phyloP scores from a whole-genome alignment of 2,329 filamentous ascomycete genomes.

The Stachybotrys echinatus region DNA sequence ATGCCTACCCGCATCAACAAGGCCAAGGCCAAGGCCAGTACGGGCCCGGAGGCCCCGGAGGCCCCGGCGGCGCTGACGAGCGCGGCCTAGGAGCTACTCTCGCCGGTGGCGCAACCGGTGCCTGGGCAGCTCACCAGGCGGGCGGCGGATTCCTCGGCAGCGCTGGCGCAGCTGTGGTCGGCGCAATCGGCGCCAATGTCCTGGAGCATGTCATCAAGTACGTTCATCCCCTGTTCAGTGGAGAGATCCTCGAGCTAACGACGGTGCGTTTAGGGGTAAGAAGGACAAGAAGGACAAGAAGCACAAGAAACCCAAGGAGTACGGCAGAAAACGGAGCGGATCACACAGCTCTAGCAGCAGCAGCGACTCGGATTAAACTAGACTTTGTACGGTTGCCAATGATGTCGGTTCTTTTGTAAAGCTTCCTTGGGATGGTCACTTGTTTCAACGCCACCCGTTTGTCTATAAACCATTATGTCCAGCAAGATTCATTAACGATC shows the following conservation, averaged over 20 bases:
- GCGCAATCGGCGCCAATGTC: slow-evolving; percentile 50
- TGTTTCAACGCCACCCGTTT: too few species aligned
- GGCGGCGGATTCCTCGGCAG: slow-evolving; percentile 48
- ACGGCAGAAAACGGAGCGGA: slow-evolving; percentile 4
- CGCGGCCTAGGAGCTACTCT: slow-evolving; percentile 51
- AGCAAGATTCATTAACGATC: too few species aligned
- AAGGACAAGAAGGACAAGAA: slow-evolving; percentile 29
- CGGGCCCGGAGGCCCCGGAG: slow-evolving; percentile 14
- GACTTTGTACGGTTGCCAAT: neutral
- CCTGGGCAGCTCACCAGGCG: slow-evolving; percentile 46
- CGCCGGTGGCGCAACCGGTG: slow-evolving; percentile 47
- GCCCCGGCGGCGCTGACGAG: slow-evolving; percentile 31
- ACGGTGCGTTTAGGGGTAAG: slow-evolving; percentile 5
- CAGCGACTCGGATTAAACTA: slow-evolving; percentile 21
- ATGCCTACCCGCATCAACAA: slow-evolving; percentile 11
- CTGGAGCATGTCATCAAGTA: slow-evolving; percentile 37
- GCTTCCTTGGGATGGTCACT: too few species aligned
- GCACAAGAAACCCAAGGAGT: slow-evolving; percentile 17
- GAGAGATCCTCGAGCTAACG: neutral
- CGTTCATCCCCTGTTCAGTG: slow-evolving; percentile 5
- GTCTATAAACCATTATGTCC: too few species aligned
- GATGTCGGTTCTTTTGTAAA: too few species aligned
- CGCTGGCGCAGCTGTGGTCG: slow-evolving; percentile 43
- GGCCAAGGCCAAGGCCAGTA: slow-evolving; percentile 7
- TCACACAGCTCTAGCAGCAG: slow-evolving; percentile 6